Evolutionary conservation across 148 eudicot species (phyloP).

Genomic region (Polygonum aviculare): DNA sequence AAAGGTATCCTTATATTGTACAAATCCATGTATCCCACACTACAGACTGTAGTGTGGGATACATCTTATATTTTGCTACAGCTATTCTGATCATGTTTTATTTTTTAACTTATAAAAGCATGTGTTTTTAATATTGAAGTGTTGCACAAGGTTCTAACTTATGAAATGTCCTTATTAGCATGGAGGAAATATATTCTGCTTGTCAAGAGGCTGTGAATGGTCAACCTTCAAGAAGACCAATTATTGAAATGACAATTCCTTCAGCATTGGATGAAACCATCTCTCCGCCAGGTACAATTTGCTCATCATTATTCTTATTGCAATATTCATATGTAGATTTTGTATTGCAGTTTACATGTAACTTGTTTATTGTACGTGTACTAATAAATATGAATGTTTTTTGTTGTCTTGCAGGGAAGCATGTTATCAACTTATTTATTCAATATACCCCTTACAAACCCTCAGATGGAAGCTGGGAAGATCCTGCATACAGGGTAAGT

Average conservation of each 20-base stretch:
- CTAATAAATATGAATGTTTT: not conserved
- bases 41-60: not conserved
- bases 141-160: not conserved
- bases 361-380: not conserved
- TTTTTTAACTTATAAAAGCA: not conserved
- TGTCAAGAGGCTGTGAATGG: slow-evolving; percentile 69
- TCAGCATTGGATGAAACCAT: slow-evolving; percentile 76
- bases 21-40: not conserved
- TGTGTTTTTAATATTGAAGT: not conserved
- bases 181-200: slow-evolving; percentile 80
- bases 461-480: slow-evolving; percentile 87
- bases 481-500: slow-evolving; percentile 76
- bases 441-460: slow-evolving; percentile 94
- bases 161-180: slow-evolving; percentile 30
- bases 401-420: slow-evolving; percentile 43
- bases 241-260: slow-evolving; percentile 96
- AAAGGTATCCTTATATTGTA: slow-evolving; percentile 46
- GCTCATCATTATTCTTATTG: not conserved
- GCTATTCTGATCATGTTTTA: not conserved
- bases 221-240: slow-evolving; percentile 71
- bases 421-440: slow-evolving; percentile 76
- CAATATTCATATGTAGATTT: not conserved
- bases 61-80: not conserved
- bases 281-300: slow-evolving; percentile 60
- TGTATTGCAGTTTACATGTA: not conserved